Evolutionary conservation across 805 yeast species (phyloP), one percentile per base, ranked within the genome.

Genomic region (Ogataea minuta): DNA sequence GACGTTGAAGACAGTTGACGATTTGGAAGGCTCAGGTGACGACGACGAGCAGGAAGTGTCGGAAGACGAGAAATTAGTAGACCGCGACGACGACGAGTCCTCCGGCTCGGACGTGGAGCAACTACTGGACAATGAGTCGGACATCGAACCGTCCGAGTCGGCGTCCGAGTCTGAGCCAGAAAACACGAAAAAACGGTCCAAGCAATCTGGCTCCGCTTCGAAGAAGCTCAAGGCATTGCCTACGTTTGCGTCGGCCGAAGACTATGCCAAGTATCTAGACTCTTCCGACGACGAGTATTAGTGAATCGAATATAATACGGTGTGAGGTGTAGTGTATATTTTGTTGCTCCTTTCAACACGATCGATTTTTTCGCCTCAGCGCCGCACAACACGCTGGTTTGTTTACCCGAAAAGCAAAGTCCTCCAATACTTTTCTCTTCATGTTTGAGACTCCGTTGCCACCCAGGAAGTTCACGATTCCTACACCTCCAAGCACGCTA

Each of bases 191-290:
- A 41, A 39, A 29, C 50, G 49, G 56, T 54, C 62, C 41, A 64
- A 66, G 29, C 37, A 45, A 34, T 10, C 32, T 9, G n/a, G 35
- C 10, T 20, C 43, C 32, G 77, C 70, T 57, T 63, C 69, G 31
- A 80, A 76, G 60, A 66, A 84, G 54, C 80, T 76, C 55, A 77
- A 39, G 34, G 11, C 73, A 32, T 67, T 90, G 44, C 97, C 97
- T 15, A 71, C 79, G 14, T 90, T 88, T 67, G 97, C 96, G 1
- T 81, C 89, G 31, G 95, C 81, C 8, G 96, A 85, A 28, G 95
- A 85, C 45, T 89, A 88, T 58, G 81, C 91, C 19, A 71, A 85
- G 56, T 81, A 80, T 51, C 64, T 85, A 59, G 71, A 71, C 11
- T 85, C 81, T 20, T 84, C 77, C 36, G 85, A 79, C 23, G 62